Conservation (phyloP, 345 rosid species). For the Citrus cavaleriei region DNA sequence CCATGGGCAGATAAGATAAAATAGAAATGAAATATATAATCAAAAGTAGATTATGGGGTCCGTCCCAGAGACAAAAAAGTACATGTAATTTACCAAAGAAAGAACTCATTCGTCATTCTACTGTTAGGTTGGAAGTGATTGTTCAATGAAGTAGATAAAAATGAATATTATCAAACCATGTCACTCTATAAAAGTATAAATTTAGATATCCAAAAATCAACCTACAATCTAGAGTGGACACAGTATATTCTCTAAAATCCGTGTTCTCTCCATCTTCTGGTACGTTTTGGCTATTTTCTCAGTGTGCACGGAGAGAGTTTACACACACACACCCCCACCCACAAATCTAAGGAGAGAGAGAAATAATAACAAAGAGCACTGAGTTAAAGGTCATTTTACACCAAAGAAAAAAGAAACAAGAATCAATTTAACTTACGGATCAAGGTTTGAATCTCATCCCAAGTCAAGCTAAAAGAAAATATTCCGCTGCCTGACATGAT, state of each 20-base stretch:
- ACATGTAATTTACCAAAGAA: background rate
- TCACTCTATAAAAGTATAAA: background rate
- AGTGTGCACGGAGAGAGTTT: background rate
- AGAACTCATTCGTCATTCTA: background rate
- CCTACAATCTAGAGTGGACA: background rate
- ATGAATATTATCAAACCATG: background rate
- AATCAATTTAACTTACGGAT: constrained; percentile 50
- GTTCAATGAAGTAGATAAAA: background rate
- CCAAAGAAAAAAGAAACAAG: background rate
- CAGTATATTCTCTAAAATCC: background rate
- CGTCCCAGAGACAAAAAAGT: background rate
- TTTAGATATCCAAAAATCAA: background rate
- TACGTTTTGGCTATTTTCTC: background rate
- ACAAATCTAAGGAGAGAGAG: too few species aligned
- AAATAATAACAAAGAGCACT: background rate
- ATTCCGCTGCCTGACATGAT: constrained; percentile 31
- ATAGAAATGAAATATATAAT: background rate
- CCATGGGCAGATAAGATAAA: background rate
- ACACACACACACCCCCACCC: too few species aligned
- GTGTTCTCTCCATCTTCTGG: background rate
- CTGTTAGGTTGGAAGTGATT: background rate
- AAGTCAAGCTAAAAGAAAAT: constrained; percentile 61
- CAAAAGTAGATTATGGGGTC: background rate
- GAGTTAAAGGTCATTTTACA: background rate
- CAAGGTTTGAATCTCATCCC: constrained; percentile 64